These are phyloP conservation scores for Cladophialophora immunda DNA, from an alignment of 2,329 filamentous ascomycete genomes.

Conservation along the genomic window DNA sequence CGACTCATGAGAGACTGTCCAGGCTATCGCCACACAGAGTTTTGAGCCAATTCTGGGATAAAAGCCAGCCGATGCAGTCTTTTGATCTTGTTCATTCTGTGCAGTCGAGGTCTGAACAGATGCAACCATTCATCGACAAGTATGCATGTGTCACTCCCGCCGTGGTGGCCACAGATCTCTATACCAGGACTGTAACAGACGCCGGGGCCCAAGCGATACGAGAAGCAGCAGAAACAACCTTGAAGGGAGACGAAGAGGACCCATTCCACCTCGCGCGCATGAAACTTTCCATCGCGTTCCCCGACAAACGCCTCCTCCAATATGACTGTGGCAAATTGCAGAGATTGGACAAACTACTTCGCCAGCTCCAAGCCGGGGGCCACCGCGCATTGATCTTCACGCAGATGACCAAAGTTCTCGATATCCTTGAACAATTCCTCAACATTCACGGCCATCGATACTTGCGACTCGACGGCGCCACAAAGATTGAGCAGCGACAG, in stretches of 20 bases:
- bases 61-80: conserved; percentile 52
- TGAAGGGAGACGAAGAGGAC: conserved; percentile 58
- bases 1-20: conserved; percentile 66
- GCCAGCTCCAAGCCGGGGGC: conserved; percentile 85
- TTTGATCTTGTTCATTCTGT: conserved; percentile 76
- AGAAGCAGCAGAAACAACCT: conserved; percentile 62
- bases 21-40: conserved; percentile 67
- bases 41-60: conserved; percentile 43
- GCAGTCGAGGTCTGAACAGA: conserved; percentile 73
- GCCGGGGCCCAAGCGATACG: conserved; percentile 66
- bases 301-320: conserved; percentile 93
- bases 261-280: conserved; percentile 95
- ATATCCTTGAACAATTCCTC: conserved; percentile 96
- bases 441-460: conserved; percentile 99
- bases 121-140: conserved; percentile 81
- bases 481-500: conserved; percentile 93
- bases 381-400: conserved; percentile 98
- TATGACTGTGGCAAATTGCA: conserved; percentile 98
- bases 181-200: conserved; percentile 71
- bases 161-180: conserved; percentile 81
- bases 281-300: conserved; percentile 93
- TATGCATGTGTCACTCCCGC: conserved; percentile 94
- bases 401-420: conserved; percentile 98
- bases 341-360: conserved; percentile 82
- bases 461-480: conserved; percentile 92